phyloP scores from a whole-genome alignment of 2,329 filamentous ascomycete species.

The Microthyrium microscopicum region DNA sequence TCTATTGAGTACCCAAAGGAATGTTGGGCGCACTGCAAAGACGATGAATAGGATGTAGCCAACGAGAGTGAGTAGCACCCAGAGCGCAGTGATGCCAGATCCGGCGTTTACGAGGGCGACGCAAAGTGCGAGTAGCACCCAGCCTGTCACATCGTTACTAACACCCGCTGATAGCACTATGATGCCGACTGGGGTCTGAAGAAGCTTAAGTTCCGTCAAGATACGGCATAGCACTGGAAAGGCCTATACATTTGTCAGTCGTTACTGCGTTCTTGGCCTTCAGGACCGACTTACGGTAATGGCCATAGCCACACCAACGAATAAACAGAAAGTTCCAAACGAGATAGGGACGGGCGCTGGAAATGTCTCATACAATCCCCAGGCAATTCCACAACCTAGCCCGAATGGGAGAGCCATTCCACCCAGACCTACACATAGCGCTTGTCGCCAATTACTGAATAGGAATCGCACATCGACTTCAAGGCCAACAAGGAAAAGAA shows the following conservation, averaged over 20 bases:
- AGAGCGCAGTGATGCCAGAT: constrained; percentile 67
- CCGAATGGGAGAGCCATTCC: constrained; percentile 76
- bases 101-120: constrained; percentile 84
- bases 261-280: neutral
- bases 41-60: constrained; percentile 64
- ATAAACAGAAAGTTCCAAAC: constrained; percentile 51
- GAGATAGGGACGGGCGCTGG: constrained; percentile 37
- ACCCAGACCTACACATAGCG: constrained; percentile 57
- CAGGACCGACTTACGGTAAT: constrained; percentile 48
- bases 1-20: constrained; percentile 56
- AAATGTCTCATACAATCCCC: constrained; percentile 65
- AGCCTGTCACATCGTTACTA: constrained; percentile 69
- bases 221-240: constrained; percentile 91
- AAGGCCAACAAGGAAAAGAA: constrained; percentile 73
- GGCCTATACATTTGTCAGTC: constrained; percentile 26
- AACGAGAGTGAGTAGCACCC: constrained; percentile 58
- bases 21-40: constrained; percentile 54
- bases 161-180: constrained; percentile 83
- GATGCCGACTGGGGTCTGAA: constrained; percentile 68
- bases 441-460: constrained; percentile 63
- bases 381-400: constrained; percentile 63
- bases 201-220: constrained; percentile 73
- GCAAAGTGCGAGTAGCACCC: constrained; percentile 84
- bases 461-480: constrained; percentile 73
- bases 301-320: constrained; percentile 83